phyloP scores from a whole-genome alignment of 495 filamentous ascomycete species.

The Pseudotulostoma volvatum region DNA sequence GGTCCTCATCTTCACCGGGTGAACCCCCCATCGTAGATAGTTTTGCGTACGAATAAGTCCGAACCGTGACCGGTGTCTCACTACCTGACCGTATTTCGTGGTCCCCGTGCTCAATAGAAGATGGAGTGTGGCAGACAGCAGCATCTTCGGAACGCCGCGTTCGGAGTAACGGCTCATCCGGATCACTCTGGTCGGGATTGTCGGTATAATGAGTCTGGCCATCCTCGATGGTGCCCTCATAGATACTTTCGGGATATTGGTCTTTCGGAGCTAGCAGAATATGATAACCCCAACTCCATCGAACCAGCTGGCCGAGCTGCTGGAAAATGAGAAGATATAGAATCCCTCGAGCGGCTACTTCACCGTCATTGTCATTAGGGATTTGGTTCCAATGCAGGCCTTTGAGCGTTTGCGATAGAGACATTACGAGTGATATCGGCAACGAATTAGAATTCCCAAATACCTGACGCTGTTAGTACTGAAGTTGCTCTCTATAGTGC shows the following conservation, averaged over 20 bases:
- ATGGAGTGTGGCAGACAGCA: conserved; percentile 13
- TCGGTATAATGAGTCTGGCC: conserved; percentile 50
- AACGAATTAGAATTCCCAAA: conserved; percentile 98
- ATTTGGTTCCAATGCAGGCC: conserved; percentile 89
- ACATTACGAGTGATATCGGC: conserved; percentile 89
- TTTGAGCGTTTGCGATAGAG: conserved; percentile 74
- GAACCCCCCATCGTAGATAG: conserved; percentile 13
- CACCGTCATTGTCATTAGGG: conserved; percentile 81
- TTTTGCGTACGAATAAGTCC: conserved; percentile 23
- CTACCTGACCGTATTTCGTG: conserved; percentile 24
- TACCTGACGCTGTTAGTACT: conserved; percentile 34
- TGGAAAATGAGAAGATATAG: conserved; percentile 94
- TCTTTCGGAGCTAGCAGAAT: conserved; percentile 69
- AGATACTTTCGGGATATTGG: conserved; percentile 40
- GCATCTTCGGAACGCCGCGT: conserved; percentile 17
- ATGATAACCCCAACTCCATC: conserved; percentile 98
- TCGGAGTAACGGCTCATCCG: conserved; percentile 27
- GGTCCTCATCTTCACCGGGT: conserved; percentile 2
- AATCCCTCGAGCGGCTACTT: conserved; percentile 86
- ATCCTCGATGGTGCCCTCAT: conserved; percentile 39
- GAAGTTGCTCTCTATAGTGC: no score
- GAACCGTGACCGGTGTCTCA: conserved; percentile 24
- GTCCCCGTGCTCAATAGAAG: conserved; percentile 7
- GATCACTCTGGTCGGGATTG: conserved; percentile 32
- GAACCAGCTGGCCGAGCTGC: conserved; percentile 84